Evolutionary conservation across 73 alveolate genomes (phyloP), one percentile per base, ranked within the genome.

Genomic region (Strombidium stylifer): DNA sequence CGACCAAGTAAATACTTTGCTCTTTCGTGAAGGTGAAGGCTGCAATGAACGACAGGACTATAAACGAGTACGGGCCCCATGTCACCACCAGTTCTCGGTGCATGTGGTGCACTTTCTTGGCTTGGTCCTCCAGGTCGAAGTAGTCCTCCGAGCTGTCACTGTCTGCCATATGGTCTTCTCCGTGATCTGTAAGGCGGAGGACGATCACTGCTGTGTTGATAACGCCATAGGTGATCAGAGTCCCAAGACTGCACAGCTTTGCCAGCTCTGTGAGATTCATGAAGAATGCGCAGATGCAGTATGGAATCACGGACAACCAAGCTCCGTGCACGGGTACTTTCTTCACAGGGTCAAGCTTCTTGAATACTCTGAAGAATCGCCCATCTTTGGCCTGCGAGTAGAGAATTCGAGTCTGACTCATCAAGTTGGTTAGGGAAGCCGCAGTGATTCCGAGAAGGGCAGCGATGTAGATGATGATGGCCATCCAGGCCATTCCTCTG

Each of bases 181-280:
- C n/a, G n/a, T n/a, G 42, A 32, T 4, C n/a, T 73, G 71, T 73
- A 2, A 45, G 45, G 23, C 86, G 5, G 12, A 51, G 50, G 28
- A 58, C 69, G 5, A 73, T 30, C 19, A 50, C 54, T 24, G 62
- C 70, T 3, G 52, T 21, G 24, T 53, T 36, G 5, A 59, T 71
- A 7, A 57, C 18, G 1, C 65, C 16, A 35, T 45, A 73, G 15
- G 70, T 41, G 3, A 73, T 10, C 12, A 73, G 49, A 35, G 44
- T 73, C 0, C 70, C 53, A 6, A 73, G 36, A 6, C 76, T 23
- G 14, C 46, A 42, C 14, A 48, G 20, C 45, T 73, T 59, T 2
- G 77, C n/a, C 16, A 53, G 36, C 23, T 19, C 64, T n/a, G 58
- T 68, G 7, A 73, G 42, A 30, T 59, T 56, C 5, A 53, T 12